Conservation (phyloP, 192 early-diverging fungal genomes). For the Chytriomyces hyalinus region DNA sequence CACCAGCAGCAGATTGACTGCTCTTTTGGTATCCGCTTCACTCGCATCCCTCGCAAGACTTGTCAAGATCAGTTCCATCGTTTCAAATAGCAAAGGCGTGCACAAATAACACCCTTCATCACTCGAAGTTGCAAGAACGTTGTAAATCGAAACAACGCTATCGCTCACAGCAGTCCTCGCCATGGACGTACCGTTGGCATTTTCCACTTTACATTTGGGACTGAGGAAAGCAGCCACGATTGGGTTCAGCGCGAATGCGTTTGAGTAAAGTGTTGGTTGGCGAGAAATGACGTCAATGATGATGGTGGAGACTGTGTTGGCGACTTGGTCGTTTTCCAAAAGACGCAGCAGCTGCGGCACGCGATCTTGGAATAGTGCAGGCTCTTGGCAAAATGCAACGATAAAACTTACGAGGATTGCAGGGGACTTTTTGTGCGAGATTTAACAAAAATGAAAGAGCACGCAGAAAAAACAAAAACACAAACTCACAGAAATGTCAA, state of each 20-base stretch:
- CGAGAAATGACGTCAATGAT: background rate
- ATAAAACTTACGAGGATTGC: background rate
- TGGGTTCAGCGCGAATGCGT: background rate
- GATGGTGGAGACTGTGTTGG: background rate
- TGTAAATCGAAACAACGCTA: background rate
- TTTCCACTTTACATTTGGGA: background rate
- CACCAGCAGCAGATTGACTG: background rate
- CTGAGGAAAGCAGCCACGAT: background rate
- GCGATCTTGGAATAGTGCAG: background rate
- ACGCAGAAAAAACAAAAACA: background rate
- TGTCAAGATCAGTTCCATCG: background rate
- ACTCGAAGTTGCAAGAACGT: background rate
- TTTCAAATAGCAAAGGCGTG: background rate
- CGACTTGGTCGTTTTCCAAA: background rate
- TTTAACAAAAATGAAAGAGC: background rate
- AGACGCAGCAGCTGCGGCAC: background rate
- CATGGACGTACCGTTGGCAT: background rate
- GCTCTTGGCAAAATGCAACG: background rate
- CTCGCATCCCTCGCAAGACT: background rate
- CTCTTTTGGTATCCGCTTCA: background rate
- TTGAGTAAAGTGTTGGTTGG: background rate
- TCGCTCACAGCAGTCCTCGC: background rate
- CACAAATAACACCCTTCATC: background rate
- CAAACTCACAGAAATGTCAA: background rate
- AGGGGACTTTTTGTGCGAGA: background rate